Evolutionary conservation across 805 yeast species (phyloP).

Genomic region (Brettanomyces sp.): DNA sequence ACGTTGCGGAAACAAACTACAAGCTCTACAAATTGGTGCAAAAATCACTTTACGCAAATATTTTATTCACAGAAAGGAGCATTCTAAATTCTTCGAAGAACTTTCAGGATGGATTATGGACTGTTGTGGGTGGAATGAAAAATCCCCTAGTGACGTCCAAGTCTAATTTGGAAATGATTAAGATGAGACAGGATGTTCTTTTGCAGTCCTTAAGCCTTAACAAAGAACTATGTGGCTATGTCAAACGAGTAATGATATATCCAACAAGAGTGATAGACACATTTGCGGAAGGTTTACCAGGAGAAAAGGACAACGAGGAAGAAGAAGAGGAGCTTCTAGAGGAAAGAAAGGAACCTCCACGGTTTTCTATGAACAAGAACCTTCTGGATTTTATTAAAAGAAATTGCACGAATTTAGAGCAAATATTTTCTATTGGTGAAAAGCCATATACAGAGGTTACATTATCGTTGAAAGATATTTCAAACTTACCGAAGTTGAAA

Average conservation of each 20-base stretch:
- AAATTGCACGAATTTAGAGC: constrained; percentile 9
- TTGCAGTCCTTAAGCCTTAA: constrained; percentile 28
- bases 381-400: constrained; percentile 2
- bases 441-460: neutral
- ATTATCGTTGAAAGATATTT: constrained; percentile 1
- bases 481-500: constrained; percentile 2
- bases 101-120: constrained; percentile 26
- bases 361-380: neutral
- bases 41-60: constrained; percentile 27
- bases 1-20: constrained; percentile 25
- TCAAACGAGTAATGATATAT: constrained; percentile 28
- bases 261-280: neutral
- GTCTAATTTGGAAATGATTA: constrained; percentile 28
- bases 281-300: neutral
- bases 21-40: constrained; percentile 22
- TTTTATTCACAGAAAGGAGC: constrained; percentile 29
- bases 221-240: constrained; percentile 22
- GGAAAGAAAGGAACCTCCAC: neutral
- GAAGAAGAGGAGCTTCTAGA: neutral
- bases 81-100: constrained; percentile 19
- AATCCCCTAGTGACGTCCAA: constrained; percentile 25
- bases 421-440: constrained; percentile 1
- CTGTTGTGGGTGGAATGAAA: constrained; percentile 30
- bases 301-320: neutral
- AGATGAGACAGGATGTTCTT: constrained; percentile 32